phyloP scores from a whole-genome alignment of 78 protist genomes.

The Monocercomonoides exilis region DNA sequence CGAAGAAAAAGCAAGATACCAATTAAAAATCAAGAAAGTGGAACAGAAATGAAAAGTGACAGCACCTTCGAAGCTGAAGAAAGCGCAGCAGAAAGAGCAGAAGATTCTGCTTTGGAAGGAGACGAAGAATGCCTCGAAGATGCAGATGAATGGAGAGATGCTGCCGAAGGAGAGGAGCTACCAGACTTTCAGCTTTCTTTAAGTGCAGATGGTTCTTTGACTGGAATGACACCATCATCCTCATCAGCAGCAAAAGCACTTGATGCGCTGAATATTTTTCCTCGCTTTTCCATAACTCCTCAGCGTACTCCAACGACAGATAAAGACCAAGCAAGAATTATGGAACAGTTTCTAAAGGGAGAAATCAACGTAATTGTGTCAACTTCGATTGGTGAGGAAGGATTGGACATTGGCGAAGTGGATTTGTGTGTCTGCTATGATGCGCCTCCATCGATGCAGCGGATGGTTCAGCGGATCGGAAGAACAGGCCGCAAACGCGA shows the following conservation, averaged over 20 bases:
- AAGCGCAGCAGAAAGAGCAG: no score
- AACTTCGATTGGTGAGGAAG: slow-evolving; percentile 90
- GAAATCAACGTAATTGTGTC: slow-evolving; percentile 66
- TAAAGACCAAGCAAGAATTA: not conserved
- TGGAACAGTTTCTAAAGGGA: slow-evolving; percentile 57
- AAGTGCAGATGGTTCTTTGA: no score
- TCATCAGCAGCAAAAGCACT: slow-evolving; percentile 6
- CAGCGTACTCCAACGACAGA: not conserved
- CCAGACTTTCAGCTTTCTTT: no score
- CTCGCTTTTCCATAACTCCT: slow-evolving; percentile 10
- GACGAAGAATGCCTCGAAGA: no score
- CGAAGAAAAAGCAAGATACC: no score
- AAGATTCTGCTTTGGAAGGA: no score
- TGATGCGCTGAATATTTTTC: slow-evolving; percentile 17
- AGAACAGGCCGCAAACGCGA: slow-evolving; percentile 75
- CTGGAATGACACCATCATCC: no score
- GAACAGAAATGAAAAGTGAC: no score
- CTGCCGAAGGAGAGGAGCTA: no score
- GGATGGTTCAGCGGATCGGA: slow-evolving; percentile 83
- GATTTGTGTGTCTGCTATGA: slow-evolving; percentile 84
- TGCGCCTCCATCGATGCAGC: slow-evolving; percentile 38
- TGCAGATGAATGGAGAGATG: no score
- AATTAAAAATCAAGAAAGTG: no score
- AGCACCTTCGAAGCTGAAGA: no score
- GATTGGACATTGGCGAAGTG: slow-evolving; percentile 50